Conservation (phyloP, 768 basidiomycete genomes). For the Leccinum sublutescens region DNA sequence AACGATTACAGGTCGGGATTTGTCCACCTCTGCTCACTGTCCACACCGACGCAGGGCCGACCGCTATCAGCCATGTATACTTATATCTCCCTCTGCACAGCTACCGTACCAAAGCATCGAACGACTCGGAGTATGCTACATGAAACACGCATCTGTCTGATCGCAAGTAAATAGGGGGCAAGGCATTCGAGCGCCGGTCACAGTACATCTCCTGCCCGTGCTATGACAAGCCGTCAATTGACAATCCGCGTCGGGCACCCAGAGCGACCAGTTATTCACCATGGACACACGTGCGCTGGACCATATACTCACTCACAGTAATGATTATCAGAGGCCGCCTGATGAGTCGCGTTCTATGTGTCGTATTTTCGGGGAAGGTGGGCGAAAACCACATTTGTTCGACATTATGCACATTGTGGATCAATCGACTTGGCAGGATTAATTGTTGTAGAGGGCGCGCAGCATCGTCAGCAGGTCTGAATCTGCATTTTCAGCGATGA, state of each 20-base stretch:
- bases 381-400: not conserved
- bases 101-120: no score
- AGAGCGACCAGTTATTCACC: constrained; percentile 48
- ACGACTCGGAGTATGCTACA: no score
- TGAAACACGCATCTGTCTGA: no score
- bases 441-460: constrained; percentile 41
- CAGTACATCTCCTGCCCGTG: not conserved
- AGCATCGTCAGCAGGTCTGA: constrained; percentile 41
- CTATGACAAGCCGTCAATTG: not conserved
- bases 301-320: constrained; percentile 58
- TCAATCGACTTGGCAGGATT: constrained; percentile 39
- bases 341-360: constrained; percentile 35
- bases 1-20: no score
- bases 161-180: no score
- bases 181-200: no score
- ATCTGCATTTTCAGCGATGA: not conserved
- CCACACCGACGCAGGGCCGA: no score
- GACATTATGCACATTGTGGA: not conserved
- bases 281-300: constrained; percentile 60
- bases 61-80: no score
- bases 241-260: not conserved
- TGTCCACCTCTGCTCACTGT: no score
- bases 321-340: constrained; percentile 57
- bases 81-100: no score
- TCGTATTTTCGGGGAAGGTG: constrained; percentile 43